A percentile compares a stretch with the other conserved stretches of the same genome.
These are phyloP conservation scores for Sideroxylon spinosum DNA, from an alignment of 179 eudicot genomes.

Conservation along the genomic window DNA sequence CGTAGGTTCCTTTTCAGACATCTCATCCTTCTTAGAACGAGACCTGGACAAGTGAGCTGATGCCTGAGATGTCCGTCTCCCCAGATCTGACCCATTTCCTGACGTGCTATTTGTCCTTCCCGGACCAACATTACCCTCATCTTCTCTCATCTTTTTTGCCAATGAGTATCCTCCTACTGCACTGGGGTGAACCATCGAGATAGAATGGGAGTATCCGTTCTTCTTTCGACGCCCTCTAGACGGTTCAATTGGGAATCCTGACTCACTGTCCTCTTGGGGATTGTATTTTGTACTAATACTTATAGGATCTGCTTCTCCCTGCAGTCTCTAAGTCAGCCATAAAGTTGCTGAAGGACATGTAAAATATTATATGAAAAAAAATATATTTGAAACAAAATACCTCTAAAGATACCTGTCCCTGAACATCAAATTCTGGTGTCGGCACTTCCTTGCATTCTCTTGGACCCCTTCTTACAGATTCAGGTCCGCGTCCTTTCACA, in stretches of 20 bases:
- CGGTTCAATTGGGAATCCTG: constrained; percentile 51
- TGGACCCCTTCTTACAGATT: constrained; percentile 44
- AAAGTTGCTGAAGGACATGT: neutral
- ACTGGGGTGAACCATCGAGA: constrained; percentile 44
- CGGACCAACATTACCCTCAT: constrained; percentile 9
- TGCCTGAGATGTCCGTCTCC: constrained; percentile 30
- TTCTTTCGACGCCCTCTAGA: constrained; percentile 34
- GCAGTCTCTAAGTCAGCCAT: constrained; percentile 23
- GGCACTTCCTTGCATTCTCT: constrained; percentile 43
- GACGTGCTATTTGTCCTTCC: constrained; percentile 23
- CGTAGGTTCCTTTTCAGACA: constrained; percentile 22
- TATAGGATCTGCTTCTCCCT: constrained; percentile 44
- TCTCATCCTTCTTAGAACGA: constrained; percentile 23
- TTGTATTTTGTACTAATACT: constrained; percentile 32
- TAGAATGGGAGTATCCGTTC: constrained; percentile 43
- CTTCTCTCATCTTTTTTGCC: constrained; percentile 29
- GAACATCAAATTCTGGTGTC: constrained; percentile 32
- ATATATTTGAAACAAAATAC: constrained; percentile 10
- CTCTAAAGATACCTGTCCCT: constrained; percentile 37
- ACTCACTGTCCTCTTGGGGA: constrained; percentile 38
- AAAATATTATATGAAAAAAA: neutral
- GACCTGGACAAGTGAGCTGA: constrained; percentile 17
- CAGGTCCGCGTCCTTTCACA: constrained; percentile 56
- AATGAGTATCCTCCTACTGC: constrained; percentile 24
- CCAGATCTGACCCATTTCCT: constrained; percentile 20